Evolutionary conservation across 148 eudicot genomes (phyloP), one percentile per base, ranked within the genome.

Genomic region (Rhododendron williamsianum): DNA sequence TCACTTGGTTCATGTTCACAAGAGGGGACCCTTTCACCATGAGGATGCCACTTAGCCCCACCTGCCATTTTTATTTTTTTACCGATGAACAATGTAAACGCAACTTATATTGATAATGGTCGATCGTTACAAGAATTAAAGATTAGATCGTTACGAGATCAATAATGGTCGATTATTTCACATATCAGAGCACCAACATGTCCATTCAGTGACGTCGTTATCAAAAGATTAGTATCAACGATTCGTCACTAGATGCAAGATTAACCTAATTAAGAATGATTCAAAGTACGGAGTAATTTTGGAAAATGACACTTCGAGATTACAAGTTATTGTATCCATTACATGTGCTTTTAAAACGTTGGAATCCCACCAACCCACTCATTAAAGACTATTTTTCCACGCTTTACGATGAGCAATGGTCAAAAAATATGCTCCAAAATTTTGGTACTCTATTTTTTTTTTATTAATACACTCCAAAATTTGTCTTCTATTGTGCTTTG

Each of bases 21-120:
- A 91, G 91, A 9, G 92, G 89, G 46, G 96, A 90, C 84, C 94
- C 99, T 88, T 93, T 97, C 86, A 97, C 92, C 98, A 95, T 95
- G 84, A 97, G 80, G 76, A 97, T 97, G 30, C 99, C 99, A 88
- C 98, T 95, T 41, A 97, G 92, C 81, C 98, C 98, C 58, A 97
- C 99, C 99, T 97, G 87, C 82, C 60, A 77, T 51, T 35, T 6
- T 80, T n/a, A n/a, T n/a, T 9, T 41, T 41, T 5, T 41, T 5
- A 1, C 41, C 43, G 6, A 4, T 41, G 43, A 41, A 41, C 43
- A 46, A 46, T 1, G 10, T 1, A 8, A 46, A 46, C 49, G 49
- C 49, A 46, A 46, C 27, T 19, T 25, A 27, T 27, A 25, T 27
- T 72, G 30, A 27, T 15, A 54, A 54, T 15, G 21, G 18, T 1